Evolutionary conservation across 1,284 basidiomycete species (phyloP).

Genomic region (Gomphus sp.): DNA sequence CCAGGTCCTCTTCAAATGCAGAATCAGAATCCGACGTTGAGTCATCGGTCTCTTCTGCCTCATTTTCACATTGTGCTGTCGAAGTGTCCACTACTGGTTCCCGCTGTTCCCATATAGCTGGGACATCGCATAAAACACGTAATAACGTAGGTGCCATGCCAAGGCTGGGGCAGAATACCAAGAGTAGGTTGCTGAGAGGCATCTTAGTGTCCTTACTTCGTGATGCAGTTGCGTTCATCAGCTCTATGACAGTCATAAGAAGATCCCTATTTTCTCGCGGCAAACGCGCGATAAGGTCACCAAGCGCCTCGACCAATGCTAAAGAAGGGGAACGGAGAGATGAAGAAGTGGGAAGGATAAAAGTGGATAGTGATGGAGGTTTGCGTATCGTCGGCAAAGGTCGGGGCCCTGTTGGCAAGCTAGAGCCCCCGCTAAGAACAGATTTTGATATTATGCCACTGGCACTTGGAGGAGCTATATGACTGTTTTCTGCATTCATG

Average conservation of each 20-base stretch:
- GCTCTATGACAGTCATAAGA: slow-evolving; percentile 59
- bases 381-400: slow-evolving; percentile 43
- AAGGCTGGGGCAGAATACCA: slow-evolving; percentile 75
- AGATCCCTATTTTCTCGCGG: slow-evolving; percentile 68
- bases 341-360: slow-evolving; percentile 41
- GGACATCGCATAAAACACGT: slow-evolving; percentile 61
- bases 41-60: slow-evolving; percentile 1
- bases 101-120: slow-evolving; percentile 48
- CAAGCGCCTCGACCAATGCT: slow-evolving; percentile 26
- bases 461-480: slow-evolving; percentile 10
- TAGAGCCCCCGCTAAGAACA: slow-evolving; percentile 18
- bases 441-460: slow-evolving; percentile 9
- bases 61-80: not conserved
- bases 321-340: slow-evolving; percentile 6
- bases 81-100: not conserved
- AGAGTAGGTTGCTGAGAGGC: slow-evolving; percentile 71
- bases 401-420: slow-evolving; percentile 33
- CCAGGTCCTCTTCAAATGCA: not conserved
- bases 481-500: slow-evolving; percentile 45
- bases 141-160: slow-evolving; percentile 71
- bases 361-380: slow-evolving; percentile 67
- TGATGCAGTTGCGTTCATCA: slow-evolving; percentile 60
- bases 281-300: slow-evolving; percentile 51
- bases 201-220: slow-evolving; percentile 67
- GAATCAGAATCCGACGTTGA: not conserved